Evolutionary conservation across 2,329 filamentous ascomycete genomes (phyloP).

Genomic region (Colletotrichum phormii): DNA sequence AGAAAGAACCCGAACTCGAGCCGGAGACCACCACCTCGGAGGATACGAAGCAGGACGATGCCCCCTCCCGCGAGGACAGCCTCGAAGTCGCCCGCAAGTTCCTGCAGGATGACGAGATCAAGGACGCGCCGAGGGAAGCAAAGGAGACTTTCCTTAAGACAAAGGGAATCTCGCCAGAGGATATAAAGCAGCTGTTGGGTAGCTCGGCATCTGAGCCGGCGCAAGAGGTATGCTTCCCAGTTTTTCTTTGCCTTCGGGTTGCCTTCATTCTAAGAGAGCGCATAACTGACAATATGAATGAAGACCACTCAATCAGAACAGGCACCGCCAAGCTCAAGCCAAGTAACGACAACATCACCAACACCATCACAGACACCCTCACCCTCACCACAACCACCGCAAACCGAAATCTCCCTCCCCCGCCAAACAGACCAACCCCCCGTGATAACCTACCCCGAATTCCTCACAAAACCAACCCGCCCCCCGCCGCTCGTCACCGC

Average conservation of each 20-base stretch:
- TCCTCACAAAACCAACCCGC: conserved; percentile 67
- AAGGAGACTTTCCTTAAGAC: conserved; percentile 82
- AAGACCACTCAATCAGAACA: conserved; percentile 9
- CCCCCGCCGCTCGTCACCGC: conserved; percentile 73
- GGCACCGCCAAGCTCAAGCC: background rate
- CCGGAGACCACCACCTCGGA: conserved; percentile 16
- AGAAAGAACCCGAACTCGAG: conserved; percentile 15
- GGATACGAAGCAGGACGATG: conserved; percentile 12
- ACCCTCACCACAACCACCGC: background rate
- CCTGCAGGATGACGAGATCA: conserved; percentile 79
- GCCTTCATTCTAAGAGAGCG: too few relatives aligned
- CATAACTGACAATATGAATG: background rate
- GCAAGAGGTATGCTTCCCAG: background rate
- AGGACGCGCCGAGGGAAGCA: conserved; percentile 74
- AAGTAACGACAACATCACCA: conserved; percentile 11
- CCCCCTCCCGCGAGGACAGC: conserved; percentile 41
- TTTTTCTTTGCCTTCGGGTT: background rate
- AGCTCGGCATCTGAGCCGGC: conserved; percentile 33
- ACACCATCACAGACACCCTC: conserved; percentile 4
- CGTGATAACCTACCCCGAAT: conserved; percentile 78
- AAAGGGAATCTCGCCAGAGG: conserved; percentile 76
- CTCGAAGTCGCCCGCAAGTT: conserved; percentile 79
- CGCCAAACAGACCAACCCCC: conserved; percentile 59
- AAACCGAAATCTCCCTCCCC: conserved; percentile 26
- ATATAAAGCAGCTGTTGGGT: conserved; percentile 75